Percentiles rank a stretch among this genome's conserved stretches.
These are phyloP conservation scores for rapeseed (Brassica napus) DNA, from an alignment of 345 rosid genomes.

Conservation along the genomic window Da-Ae NC_063442.1:5678001-5678500, in stretches of 20 bases:
- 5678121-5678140: background rate
- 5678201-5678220: slow-evolving; percentile 23
- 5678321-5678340: background rate
- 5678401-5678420: background rate
- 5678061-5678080: slow-evolving; percentile 45
- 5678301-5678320: background rate
- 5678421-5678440: slow-evolving; percentile 23
- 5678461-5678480: background rate
- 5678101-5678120: slow-evolving; percentile 22
- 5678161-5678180: background rate
- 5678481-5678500: slow-evolving; percentile 31
- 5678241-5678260: slow-evolving; percentile 40
- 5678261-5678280: slow-evolving; percentile 39
- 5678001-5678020: slow-evolving; percentile 73
- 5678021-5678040: slow-evolving; percentile 90
- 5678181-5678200: slow-evolving; percentile 29
- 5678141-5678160: background rate
- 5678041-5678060: slow-evolving; percentile 70
- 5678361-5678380: background rate
- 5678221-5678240: slow-evolving; percentile 23
- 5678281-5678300: background rate
- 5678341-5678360: background rate
- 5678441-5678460: slow-evolving; percentile 17
- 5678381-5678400: background rate
- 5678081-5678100: slow-evolving; percentile 14